Base-by-base conservation (phyloP, 2,329 filamentous ascomycete species). In the Podosphaera aphanis region DNA sequence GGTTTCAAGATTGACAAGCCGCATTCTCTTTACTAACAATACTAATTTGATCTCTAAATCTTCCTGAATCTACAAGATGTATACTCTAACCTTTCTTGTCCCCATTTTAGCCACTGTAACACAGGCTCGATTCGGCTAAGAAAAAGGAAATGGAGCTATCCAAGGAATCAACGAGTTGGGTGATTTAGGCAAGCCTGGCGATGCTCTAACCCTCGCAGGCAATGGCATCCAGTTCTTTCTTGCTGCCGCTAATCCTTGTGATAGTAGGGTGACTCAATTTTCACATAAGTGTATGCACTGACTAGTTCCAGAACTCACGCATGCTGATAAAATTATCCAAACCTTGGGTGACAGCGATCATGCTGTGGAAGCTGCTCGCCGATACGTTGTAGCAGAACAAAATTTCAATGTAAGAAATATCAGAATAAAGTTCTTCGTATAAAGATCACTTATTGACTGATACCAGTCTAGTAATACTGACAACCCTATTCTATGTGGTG, bases 341-440 rank as follows among this genome's bases (percentile, higher is more conserved):
- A 61, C 71, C 45, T 73, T 79, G 29, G 77, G 77, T 45, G 68
- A 62, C 40, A 71, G 73, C 52, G 61, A 66, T n/a, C 62, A 67
- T 49, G 74, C 76, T 51, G 64, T 81, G 48, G 65, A 68, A 13
- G 77, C 73, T 18, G 77, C 77, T 16, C 68, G 68, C 48, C 69
- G 68, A 15, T 66, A 80, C 33, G 76, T 80, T 13, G 69, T 71
- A 21, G 76, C 77, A 3, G 77, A 80, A 65, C 75, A 79, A 61
- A 81, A 82, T 68, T 79, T 79, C 64, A 81, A 81, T 64, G 37
- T 39, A 7, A 39, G 37, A 19, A 20, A 16, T 19, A 6, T 16
- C 16, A 11, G 10, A 7, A 39, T 16, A 2, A 23, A n/a, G 29
- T 13, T 33, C 3, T 33, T 1, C 8, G 13, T 13, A 33, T n/a